Conservation (phyloP, 257 asterid species). For the Forsythia suspensa region DNA sequence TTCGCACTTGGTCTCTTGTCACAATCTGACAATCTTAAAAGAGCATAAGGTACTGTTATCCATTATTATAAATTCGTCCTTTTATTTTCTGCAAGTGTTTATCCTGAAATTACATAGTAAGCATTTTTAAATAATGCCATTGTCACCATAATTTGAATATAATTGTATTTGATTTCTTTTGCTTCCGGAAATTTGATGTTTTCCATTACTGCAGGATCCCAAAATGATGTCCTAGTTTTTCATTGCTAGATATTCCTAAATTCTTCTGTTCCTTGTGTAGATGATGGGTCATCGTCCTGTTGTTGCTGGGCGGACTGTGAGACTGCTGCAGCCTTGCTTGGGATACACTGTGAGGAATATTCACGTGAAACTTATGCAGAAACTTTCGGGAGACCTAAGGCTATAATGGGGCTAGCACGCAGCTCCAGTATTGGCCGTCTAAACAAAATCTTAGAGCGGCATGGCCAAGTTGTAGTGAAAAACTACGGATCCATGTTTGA, state of each 20-base stretch:
- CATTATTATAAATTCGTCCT: not conserved
- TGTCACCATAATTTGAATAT: not conserved
- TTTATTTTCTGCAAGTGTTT: not conserved
- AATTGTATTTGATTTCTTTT: not conserved
- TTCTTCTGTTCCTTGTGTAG: conserved; percentile 34
- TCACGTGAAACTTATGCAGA: conserved; percentile 22
- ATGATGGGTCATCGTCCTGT: conserved; percentile 74
- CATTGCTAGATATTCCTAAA: not conserved
- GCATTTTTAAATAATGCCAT: not conserved
- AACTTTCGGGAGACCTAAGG: conserved; percentile 12
- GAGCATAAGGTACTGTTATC: not conserved
- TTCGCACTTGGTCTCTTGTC: not conserved
- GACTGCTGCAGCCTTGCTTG: conserved; percentile 63
- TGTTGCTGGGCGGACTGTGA: conserved; percentile 79
- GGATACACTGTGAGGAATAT: conserved; percentile 35
- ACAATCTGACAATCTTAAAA: not conserved
- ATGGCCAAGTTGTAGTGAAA: conserved; percentile 50
- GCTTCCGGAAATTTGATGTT: not conserved
- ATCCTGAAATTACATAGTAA: not conserved
- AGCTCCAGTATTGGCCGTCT: conserved; percentile 13
- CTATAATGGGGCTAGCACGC: conserved; percentile 12
- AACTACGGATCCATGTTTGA: conserved; percentile 56
- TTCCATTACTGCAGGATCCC: not conserved
- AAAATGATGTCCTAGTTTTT: not conserved
- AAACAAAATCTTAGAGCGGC: conserved; percentile 41